Percentiles rank a stretch among this genome's conserved stretches.
These are phyloP conservation scores for Hysterangium stoloniferum DNA, from an alignment of 768 basidiomycete species.

Conservation along the genomic window DNA sequence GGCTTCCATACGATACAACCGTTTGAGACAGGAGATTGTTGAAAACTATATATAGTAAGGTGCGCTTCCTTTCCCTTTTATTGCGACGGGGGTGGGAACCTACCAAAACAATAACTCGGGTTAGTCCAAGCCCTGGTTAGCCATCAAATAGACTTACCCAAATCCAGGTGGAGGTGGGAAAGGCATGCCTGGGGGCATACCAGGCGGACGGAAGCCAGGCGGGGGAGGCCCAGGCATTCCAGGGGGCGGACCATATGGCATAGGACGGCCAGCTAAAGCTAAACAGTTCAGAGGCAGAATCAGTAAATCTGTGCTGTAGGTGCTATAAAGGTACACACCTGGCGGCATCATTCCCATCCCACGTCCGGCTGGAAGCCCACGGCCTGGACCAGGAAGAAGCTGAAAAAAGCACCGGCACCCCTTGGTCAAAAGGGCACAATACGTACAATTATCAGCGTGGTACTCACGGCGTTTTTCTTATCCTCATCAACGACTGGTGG, in stretches of 20 bases:
- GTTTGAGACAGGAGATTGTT: background rate
- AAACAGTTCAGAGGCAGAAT: slow-evolving; percentile 39
- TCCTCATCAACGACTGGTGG: slow-evolving; percentile 89
- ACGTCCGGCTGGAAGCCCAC: slow-evolving; percentile 92
- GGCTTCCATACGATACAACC: slow-evolving; percentile 2
- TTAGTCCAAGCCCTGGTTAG: background rate
- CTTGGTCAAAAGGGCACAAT: too few species aligned
- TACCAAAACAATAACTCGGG: too few species aligned
- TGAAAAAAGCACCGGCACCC: slow-evolving; percentile 28
- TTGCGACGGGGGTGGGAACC: slow-evolving; percentile 45
- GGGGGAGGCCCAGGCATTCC: slow-evolving; percentile 82
- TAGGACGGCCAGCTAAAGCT: slow-evolving; percentile 58
- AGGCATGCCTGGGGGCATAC: slow-evolving; percentile 75
- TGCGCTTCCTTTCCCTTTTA: slow-evolving; percentile 16
- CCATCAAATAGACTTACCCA: slow-evolving; percentile 45
- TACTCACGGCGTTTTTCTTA: slow-evolving; percentile 68
- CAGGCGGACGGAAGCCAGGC: slow-evolving; percentile 74
- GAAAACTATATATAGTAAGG: background rate
- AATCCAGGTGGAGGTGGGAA: slow-evolving; percentile 73
- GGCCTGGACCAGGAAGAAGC: slow-evolving; percentile 85
- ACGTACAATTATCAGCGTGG: too few species aligned
- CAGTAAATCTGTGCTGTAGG: too few species aligned
- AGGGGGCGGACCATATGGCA: slow-evolving; percentile 54
- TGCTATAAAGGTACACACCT: slow-evolving; percentile 42
- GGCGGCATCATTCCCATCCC: slow-evolving; percentile 96